A percentile compares a stretch with the other conserved stretches of the same genome.
These are phyloP conservation scores for Diplodia intermedia DNA, from an alignment of 2,329 filamentous ascomycete species.

Conservation along the genomic window DNA sequence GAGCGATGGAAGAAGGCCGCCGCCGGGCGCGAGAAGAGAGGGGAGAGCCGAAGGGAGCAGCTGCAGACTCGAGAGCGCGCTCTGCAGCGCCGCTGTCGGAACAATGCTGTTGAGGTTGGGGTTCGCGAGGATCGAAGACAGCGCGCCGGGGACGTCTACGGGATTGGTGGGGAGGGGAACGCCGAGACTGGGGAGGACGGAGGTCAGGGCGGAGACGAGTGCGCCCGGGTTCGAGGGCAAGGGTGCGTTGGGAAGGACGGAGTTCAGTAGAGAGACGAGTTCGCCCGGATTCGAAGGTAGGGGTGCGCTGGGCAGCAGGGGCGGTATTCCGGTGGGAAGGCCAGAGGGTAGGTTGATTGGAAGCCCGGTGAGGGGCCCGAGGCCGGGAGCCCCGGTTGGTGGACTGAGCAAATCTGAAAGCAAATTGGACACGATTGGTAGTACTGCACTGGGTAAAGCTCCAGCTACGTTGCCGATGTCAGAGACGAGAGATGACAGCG, in stretches of 20 bases:
- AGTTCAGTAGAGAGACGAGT: too few species aligned
- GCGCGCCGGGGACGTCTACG: not conserved
- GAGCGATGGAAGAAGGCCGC: not conserved
- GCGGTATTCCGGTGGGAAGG: not conserved
- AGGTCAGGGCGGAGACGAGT: not conserved
- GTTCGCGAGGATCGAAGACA: not conserved
- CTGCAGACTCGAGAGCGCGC: not conserved
- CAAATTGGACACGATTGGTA: not conserved
- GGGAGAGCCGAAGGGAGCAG: not conserved
- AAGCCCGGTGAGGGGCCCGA: not conserved
- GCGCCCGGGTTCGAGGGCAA: not conserved
- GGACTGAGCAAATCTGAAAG: not conserved
- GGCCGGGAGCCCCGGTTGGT: not conserved
- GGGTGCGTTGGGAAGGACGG: too few species aligned
- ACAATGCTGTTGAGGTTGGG: not conserved
- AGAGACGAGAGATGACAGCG: not conserved
- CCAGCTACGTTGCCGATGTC: not conserved
- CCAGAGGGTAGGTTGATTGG: not conserved
- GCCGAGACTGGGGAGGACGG: not conserved
- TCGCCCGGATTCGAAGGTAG: not conserved
- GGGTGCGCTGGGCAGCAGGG: not conserved
- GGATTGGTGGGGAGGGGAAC: not conserved
- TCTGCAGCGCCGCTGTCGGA: not conserved
- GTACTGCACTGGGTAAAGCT: not conserved
- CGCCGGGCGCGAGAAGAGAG: not conserved